Conservation (phyloP, 345 rosid genomes). For the Salix brachista region DNA sequence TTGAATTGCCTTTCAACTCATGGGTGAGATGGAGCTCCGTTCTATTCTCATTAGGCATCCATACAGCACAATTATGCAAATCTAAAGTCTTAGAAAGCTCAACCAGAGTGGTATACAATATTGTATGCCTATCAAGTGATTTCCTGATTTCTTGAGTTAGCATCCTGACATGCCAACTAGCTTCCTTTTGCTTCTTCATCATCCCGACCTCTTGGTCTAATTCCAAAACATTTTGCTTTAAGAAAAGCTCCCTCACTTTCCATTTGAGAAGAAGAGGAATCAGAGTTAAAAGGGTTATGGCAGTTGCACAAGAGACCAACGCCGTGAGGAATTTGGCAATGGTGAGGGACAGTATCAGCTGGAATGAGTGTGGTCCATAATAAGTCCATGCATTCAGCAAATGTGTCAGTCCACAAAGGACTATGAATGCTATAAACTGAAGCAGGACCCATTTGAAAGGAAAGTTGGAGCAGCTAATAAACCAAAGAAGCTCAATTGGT, state of each 20-base stretch:
- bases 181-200: conserved; percentile 86
- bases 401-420: conserved; percentile 96
- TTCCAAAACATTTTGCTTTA: conserved; percentile 80
- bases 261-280: conserved; percentile 77
- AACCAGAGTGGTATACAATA: conserved; percentile 74
- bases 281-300: conserved; percentile 79
- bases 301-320: conserved; percentile 83
- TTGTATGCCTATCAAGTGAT: conserved; percentile 81
- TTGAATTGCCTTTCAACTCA: conserved; percentile 50
- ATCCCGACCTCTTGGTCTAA: conserved; percentile 86
- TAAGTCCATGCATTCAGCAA: conserved; percentile 83
- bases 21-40: conserved; percentile 70
- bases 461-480: conserved; percentile 77
- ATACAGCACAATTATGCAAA: conserved; percentile 78
- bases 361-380: conserved; percentile 84
- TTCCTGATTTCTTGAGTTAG: conserved; percentile 78
- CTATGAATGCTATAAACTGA: conserved; percentile 82
- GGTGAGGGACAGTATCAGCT: conserved; percentile 72
- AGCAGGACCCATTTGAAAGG: conserved; percentile 98
- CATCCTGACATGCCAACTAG: conserved; percentile 86
- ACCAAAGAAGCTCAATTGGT: conserved; percentile 88
- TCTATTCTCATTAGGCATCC: conserved; percentile 89
- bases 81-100: conserved; percentile 89
- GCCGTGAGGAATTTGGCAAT: conserved; percentile 78
- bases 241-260: conserved; percentile 89